phyloP scores from a whole-genome alignment of 768 basidiomycete species.

The Tubosaeta sp. region DNA sequence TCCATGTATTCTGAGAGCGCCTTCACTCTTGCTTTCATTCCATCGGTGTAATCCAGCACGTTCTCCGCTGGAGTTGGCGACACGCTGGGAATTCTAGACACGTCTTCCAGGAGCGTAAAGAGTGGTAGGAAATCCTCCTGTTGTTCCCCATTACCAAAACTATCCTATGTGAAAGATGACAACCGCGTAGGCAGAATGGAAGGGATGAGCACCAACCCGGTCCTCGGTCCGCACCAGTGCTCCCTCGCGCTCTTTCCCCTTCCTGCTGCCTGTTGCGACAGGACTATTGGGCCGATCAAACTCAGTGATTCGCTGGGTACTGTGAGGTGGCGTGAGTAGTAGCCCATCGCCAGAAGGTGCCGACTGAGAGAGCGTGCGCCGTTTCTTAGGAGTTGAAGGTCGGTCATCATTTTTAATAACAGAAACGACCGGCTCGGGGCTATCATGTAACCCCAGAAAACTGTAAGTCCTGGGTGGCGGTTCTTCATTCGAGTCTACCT shows the following conservation, averaged over 20 bases:
- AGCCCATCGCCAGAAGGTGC: background rate
- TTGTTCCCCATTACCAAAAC: background rate
- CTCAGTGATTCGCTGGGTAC: conserved; percentile 8
- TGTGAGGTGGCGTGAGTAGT: conserved; percentile 27
- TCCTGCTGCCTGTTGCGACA: conserved; percentile 13
- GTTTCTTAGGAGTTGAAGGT: conserved; percentile 26
- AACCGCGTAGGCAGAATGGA: background rate
- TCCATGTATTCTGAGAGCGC: conserved; percentile 23
- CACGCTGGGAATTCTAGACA: conserved; percentile 7
- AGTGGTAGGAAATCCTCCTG: conserved; percentile 18
- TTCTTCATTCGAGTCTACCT: conserved; percentile 17
- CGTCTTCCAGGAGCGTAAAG: conserved; percentile 12
- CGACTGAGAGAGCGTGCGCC: conserved; percentile 4
- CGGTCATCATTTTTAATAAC: conserved; percentile 11
- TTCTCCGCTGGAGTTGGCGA: conserved; percentile 27
- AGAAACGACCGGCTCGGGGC: conserved; percentile 8
- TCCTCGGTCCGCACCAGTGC: background rate
- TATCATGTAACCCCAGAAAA: conserved; percentile 22
- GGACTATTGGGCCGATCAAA: background rate
- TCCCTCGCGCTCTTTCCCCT: conserved; percentile 26
- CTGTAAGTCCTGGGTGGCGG: conserved; percentile 12
- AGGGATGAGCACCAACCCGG: conserved; percentile 14
- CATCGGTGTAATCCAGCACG: conserved; percentile 22
- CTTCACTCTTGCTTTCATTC: conserved; percentile 21
- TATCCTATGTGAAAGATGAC: background rate